Evolutionary conservation across 345 rosid species (phyloP).

Genomic region (Pugionium dolabratum): DNA sequence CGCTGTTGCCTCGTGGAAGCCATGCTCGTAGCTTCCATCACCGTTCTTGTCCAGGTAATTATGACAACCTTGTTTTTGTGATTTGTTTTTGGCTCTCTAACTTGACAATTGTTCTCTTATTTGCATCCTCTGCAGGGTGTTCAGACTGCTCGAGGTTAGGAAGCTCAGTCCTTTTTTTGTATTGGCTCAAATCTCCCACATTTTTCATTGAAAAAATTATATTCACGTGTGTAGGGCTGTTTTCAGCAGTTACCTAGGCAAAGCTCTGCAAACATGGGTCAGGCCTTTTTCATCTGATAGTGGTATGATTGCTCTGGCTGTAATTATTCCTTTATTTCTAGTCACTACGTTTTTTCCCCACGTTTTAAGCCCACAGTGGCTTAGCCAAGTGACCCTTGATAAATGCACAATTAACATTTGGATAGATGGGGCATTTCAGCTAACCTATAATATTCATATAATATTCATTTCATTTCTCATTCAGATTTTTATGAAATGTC

Average conservation of each 20-base stretch:
- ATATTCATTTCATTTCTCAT: constrained; percentile 10
- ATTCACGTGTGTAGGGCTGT: constrained; percentile 31
- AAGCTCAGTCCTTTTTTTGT: constrained; percentile 19
- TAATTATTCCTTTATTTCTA: neutral
- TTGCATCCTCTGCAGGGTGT: constrained; percentile 46
- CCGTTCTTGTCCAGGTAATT: constrained; percentile 54
- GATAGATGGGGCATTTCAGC: neutral
- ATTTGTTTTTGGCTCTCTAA: neutral
- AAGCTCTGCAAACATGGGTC: constrained; percentile 50
- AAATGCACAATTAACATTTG: neutral
- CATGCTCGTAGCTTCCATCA: constrained; percentile 49
- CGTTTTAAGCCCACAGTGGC: neutral
- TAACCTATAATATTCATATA: neutral
- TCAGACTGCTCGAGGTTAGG: constrained; percentile 39
- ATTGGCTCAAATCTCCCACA: neutral
- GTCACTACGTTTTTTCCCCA: neutral
- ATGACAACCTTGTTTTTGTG: neutral
- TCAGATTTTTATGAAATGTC: neutral
- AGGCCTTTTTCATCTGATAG: constrained; percentile 66
- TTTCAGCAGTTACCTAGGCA: constrained; percentile 37
- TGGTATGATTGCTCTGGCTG: constrained; percentile 48
- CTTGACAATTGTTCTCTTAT: constrained; percentile 11
- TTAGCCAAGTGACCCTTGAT: neutral
- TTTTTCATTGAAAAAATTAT: neutral
- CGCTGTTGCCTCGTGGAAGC: constrained; percentile 47